A percentile compares a stretch with the other conserved stretches of the same genome.
phyloP scores from a whole-genome alignment of 1,284 basidiomycete genomes.

The Tilletia setariae region DNA sequence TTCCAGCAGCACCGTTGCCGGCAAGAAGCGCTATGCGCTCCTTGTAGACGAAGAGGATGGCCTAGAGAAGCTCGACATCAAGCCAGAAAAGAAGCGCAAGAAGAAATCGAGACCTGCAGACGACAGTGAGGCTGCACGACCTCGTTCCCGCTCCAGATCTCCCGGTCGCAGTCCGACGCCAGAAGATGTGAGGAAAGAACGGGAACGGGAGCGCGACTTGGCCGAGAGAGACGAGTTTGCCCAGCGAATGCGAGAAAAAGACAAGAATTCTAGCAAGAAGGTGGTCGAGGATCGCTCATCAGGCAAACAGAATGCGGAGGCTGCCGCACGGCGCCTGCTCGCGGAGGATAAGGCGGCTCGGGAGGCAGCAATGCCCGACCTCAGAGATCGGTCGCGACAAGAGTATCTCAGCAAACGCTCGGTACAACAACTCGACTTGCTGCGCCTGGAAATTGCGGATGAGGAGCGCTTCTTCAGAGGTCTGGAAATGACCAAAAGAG shows the following conservation, averaged over 20 bases:
- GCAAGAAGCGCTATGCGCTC: slow-evolving; percentile 43
- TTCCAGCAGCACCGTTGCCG: background rate
- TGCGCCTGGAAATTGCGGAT: slow-evolving; percentile 71
- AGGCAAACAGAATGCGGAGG: slow-evolving; percentile 65
- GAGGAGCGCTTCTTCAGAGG: slow-evolving; percentile 50
- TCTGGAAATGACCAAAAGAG: slow-evolving; percentile 69
- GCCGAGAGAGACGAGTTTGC: slow-evolving; percentile 90
- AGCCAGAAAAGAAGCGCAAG: slow-evolving; percentile 54
- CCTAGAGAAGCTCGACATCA: slow-evolving; percentile 37
- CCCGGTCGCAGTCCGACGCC: slow-evolving; percentile 22
- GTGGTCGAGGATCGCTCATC: slow-evolving; percentile 82
- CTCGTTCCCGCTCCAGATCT: background rate
- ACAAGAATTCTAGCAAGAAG: slow-evolving; percentile 80
- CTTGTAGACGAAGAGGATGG: slow-evolving; percentile 35
- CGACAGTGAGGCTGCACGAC: slow-evolving; percentile 45
- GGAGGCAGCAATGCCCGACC: slow-evolving; percentile 34
- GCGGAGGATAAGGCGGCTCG: slow-evolving; percentile 55
- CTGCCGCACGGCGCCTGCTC: slow-evolving; percentile 68
- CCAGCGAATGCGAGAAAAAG: slow-evolving; percentile 76
- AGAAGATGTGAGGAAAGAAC: slow-evolving; percentile 71
- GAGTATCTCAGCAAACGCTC: slow-evolving; percentile 96
- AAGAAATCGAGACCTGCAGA: slow-evolving; percentile 59
- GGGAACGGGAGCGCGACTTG: slow-evolving; percentile 73
- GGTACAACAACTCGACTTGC: slow-evolving; percentile 87
- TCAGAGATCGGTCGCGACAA: slow-evolving; percentile 61